Evolutionary conservation across 345 rosid genomes (phyloP), one percentile per base, ranked within the genome.

Genomic region (Schrenkiella parvula): DNA sequence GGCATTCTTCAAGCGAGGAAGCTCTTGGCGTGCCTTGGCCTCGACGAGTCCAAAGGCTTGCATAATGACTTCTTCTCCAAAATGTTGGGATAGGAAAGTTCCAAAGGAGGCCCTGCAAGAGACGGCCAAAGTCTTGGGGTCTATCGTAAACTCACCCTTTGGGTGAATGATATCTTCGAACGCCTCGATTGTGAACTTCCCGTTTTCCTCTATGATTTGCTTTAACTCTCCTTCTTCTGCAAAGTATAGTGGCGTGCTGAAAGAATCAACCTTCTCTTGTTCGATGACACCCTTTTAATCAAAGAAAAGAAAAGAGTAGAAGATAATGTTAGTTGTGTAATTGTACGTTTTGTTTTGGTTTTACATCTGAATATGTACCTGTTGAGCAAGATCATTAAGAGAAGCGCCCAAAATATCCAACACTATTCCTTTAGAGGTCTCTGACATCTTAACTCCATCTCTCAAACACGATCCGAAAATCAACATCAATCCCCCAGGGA

Each of bases 401-500:
- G 77, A 59, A 5, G 70, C 35, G 14, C 55, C 79, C 11, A 82
- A 17, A 43, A 66, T 2, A 50, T 48, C 63, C 23, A 41, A 46
- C 21, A 72, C 22, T 4, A 78, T 15, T 11, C 79, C 82, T 22
- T 34, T 48, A 14, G 35, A 42, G 6, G 66, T 39, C 28, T 50
- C 63, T 2, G 79, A 78, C 72, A 31, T 63, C 8, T 68, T 56
- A 26, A 66, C 62, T 10, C 80, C 79, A 1, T 72, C 66, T 3
- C 17, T 35, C 1, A 42, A 57, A 58, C 73, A 63, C 0, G 80
- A 67, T 10, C 73, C 46, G 0, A 78, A 15, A 9, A 84, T 8
- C 9, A 72, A 77, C 77, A 84, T 41, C 51, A 84, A 8, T 11
- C 85, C 87, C 26, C 85, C 85, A 1, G 62, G 13, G 7, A 67